Evolutionary conservation across 306 rosid species (phyloP).

Genomic region (Fragaria iinumae): DNA sequence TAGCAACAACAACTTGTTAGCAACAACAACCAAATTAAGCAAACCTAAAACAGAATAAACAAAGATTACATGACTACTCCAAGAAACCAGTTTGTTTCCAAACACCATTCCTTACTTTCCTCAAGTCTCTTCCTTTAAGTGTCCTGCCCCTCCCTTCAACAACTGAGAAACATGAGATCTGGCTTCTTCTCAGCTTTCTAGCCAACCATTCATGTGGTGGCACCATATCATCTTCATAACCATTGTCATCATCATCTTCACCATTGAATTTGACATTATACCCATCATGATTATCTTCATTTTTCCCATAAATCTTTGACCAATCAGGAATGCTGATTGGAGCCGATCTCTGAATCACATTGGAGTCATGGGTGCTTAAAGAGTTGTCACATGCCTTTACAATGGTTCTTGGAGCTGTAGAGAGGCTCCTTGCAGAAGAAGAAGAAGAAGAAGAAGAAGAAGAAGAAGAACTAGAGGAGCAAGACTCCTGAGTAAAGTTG

Average conservation of each 20-base stretch:
- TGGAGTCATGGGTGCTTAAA: slow-evolving; percentile 29
- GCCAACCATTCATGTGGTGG: slow-evolving; percentile 99
- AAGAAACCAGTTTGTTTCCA: slow-evolving; percentile 89
- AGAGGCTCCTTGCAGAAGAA: slow-evolving; percentile 38
- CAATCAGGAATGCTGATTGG: slow-evolving; percentile 83
- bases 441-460: slow-evolving; percentile 5
- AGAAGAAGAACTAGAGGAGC: slow-evolving; percentile 41
- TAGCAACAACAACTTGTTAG: no score
- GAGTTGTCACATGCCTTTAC: slow-evolving; percentile 36
- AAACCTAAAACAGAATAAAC: not conserved
- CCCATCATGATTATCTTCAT: not conserved
- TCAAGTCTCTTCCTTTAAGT: slow-evolving; percentile 93
- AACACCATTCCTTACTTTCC: slow-evolving; percentile 82
- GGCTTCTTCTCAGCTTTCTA: slow-evolving; percentile 79
- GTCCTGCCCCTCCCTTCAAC: slow-evolving; percentile 93
- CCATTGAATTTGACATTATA: slow-evolving; percentile 5
- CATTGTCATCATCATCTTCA: slow-evolving; percentile 28
- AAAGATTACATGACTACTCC: slow-evolving; percentile 48
- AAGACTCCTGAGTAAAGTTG: not conserved
- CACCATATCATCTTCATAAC: slow-evolving; percentile 53
- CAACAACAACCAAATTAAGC: slow-evolving; percentile 1
- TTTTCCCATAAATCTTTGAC: slow-evolving; percentile 56
- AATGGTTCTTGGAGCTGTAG: slow-evolving; percentile 48
- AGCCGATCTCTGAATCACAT: slow-evolving; percentile 48
- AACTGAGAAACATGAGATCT: slow-evolving; percentile 87